These are phyloP conservation scores for Malania oleifera DNA, from an alignment of 164 flowering plant species.

Conservation along the genomic window DNA sequence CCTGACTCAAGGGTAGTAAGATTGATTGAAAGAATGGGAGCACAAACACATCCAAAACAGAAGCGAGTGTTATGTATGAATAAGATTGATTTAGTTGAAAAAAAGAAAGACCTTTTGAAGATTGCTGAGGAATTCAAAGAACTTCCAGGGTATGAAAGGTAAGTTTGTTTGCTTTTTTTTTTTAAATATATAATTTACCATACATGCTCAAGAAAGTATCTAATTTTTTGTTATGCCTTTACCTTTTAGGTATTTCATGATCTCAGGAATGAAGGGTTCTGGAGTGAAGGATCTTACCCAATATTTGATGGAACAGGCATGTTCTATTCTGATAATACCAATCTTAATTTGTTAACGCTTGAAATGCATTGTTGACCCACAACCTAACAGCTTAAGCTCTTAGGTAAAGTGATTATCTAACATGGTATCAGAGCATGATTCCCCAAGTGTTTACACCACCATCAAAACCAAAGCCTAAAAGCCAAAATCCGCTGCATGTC, in stretches of 20 bases:
- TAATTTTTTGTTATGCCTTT: conserved; percentile 8
- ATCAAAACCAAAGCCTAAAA: too few relatives aligned
- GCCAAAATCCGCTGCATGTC: too few relatives aligned
- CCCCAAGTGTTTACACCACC: too few relatives aligned
- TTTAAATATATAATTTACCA: not conserved
- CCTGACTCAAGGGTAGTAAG: conserved; percentile 75
- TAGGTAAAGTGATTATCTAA: too few relatives aligned
- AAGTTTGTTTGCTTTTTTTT: conserved; percentile 6
- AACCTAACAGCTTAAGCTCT: too few relatives aligned
- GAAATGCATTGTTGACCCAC: too few relatives aligned
- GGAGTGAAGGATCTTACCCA: conserved; percentile 82
- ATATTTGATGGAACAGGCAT: conserved; percentile 84
- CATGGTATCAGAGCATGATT: too few relatives aligned
- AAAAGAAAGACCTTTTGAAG: conserved; percentile 77
- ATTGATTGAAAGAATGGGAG: conserved; percentile 74
- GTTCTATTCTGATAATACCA: conserved; percentile 6
- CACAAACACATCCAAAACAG: conserved; percentile 51
- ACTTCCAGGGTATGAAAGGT: conserved; percentile 92
- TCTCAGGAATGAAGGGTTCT: conserved; percentile 90
- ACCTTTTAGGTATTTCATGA: conserved; percentile 67
- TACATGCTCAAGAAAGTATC: not conserved
- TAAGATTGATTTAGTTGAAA: conserved; percentile 80
- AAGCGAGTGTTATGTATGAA: conserved; percentile 91
- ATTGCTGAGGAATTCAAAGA: conserved; percentile 76
- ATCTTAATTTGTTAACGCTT: too few relatives aligned